Conservation (phyloP, 768 basidiomycete genomes). For the Tricholoma saponaceum region DNA sequence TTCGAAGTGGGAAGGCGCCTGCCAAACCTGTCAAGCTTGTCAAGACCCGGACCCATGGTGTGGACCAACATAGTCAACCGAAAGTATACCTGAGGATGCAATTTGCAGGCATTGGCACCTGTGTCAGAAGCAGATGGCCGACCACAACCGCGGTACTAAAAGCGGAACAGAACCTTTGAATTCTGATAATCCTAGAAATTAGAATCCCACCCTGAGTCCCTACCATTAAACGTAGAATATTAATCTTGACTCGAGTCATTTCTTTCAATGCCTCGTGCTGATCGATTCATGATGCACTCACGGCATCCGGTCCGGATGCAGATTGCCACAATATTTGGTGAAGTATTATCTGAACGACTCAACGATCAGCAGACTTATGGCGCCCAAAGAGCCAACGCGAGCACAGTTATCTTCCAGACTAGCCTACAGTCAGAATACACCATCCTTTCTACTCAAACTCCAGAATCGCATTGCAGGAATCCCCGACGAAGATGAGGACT, state of each 20-base stretch:
- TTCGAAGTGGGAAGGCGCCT: neutral
- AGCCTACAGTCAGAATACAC: slow-evolving; percentile 56
- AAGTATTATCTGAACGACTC: neutral
- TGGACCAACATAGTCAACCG: too few relatives aligned
- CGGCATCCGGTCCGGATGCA: neutral
- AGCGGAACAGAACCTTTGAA: too few relatives aligned
- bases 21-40: neutral
- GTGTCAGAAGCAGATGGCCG: neutral
- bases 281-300: too few relatives aligned
- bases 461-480: slow-evolving; percentile 59
- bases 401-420: slow-evolving; percentile 72
- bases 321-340: neutral
- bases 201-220: too few relatives aligned
- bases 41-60: too few relatives aligned
- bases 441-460: slow-evolving; percentile 62
- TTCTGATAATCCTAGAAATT: too few relatives aligned
- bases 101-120: neutral
- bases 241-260: too few relatives aligned
- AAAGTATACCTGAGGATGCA: neutral
- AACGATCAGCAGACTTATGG: slow-evolving; percentile 22
- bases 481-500: slow-evolving; percentile 40
- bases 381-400: slow-evolving; percentile 61
- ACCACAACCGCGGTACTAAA: too few relatives aligned
- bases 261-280: neutral
- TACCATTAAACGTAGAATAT: too few relatives aligned